A percentile compares a stretch with the other conserved stretches of the same genome.
Conservation (phyloP, 106 monocot genomes). For the Dendrobium huoshanense region DNA sequence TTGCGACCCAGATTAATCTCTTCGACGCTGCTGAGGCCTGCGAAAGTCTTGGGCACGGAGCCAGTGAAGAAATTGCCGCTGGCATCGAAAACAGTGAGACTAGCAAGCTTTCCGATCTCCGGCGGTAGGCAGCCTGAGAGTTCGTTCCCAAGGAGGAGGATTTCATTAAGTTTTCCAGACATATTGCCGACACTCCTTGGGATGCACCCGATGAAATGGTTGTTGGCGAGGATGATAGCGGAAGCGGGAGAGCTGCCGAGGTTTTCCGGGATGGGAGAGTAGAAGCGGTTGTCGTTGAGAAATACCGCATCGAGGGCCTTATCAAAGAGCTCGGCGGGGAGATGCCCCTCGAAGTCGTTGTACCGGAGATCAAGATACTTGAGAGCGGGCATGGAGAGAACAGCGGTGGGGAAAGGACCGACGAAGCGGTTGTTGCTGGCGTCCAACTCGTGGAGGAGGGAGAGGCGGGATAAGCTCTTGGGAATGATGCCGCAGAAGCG, state of each 20-base stretch:
- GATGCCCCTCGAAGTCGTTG: constrained; percentile 45
- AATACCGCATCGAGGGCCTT: constrained; percentile 35
- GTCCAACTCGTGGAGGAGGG: constrained; percentile 58
- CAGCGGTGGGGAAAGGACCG: constrained; percentile 49
- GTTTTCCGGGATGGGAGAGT: constrained; percentile 30
- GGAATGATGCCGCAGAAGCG: constrained; percentile 70
- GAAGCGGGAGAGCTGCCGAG: constrained; percentile 45
- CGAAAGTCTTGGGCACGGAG: constrained; percentile 16
- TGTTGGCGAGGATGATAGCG: constrained; percentile 45
- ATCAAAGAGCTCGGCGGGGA: constrained; percentile 19
- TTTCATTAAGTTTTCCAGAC: constrained; percentile 32
- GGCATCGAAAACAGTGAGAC: constrained; percentile 32
- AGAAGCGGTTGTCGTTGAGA: constrained; percentile 46
- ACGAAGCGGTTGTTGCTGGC: constrained; percentile 68
- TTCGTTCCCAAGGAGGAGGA: constrained; percentile 30
- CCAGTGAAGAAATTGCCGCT: constrained; percentile 27
- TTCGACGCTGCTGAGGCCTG: constrained; percentile 9
- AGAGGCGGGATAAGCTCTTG: constrained; percentile 20
- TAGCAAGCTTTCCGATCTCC: constrained; percentile 25
- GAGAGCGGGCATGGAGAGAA: constrained; percentile 22
- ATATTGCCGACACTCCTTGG: constrained; percentile 39
- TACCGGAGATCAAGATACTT: constrained; percentile 38
- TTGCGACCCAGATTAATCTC: constrained; percentile 18
- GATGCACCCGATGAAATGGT: constrained; percentile 42
- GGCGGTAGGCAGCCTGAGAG: constrained; percentile 30